Conservation (phyloP, 257 asterid genomes). For the Solanum chiquidenum region DNA sequence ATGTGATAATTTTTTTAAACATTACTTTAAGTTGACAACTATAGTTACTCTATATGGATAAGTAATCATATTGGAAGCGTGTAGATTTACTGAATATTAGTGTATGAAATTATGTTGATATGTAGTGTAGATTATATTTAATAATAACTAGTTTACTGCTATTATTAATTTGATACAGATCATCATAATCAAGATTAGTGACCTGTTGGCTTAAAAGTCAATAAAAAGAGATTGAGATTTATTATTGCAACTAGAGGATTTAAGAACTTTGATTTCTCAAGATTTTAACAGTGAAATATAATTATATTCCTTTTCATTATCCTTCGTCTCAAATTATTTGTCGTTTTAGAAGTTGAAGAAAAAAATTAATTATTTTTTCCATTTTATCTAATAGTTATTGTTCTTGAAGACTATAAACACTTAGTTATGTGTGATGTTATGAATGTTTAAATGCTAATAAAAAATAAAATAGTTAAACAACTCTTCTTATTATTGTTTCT, state of each 20-base stretch:
- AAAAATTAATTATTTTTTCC: too few species aligned
- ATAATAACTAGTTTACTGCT: neutral
- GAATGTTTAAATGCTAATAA: neutral
- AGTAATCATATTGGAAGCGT: constrained; percentile 37
- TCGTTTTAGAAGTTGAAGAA: neutral
- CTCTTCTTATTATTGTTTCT: neutral
- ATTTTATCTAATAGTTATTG: neutral
- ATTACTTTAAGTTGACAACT: constrained; percentile 5
- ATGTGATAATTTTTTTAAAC: neutral
- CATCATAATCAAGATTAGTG: neutral
- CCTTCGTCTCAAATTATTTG: neutral
- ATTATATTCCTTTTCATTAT: neutral
- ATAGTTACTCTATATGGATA: constrained; percentile 7
- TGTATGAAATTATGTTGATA: neutral
- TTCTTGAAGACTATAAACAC: neutral
- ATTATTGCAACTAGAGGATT: neutral
- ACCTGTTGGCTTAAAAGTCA: neutral
- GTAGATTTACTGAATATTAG: constrained; percentile 2
- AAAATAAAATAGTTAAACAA: neutral
- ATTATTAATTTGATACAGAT: neutral
- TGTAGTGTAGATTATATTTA: neutral
- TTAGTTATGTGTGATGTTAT: neutral
- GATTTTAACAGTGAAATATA: neutral
- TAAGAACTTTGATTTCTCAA: neutral
- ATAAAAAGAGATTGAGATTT: neutral